A percentile compares a stretch with the other conserved stretches of the same genome.
Conservation (phyloP, 305 asterid species). For the Solanum chacoense region DNA sequence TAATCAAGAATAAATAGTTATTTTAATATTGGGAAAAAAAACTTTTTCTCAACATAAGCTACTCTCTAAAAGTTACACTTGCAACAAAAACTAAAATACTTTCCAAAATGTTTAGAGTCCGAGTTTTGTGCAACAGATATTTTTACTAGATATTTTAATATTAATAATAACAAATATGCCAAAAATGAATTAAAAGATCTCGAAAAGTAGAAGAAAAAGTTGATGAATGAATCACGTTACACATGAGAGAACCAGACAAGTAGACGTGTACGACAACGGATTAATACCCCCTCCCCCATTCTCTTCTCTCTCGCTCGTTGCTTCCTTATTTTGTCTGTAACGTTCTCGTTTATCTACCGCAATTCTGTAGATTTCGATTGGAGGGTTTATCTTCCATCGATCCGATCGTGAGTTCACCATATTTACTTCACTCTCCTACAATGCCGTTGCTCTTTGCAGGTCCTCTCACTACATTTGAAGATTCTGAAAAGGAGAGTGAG, state of each 20-base stretch:
- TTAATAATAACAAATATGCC: not conserved
- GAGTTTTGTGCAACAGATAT: not conserved
- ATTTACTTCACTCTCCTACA: not conserved
- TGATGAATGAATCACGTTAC: not conserved
- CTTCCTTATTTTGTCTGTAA: not conserved
- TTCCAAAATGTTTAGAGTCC: not conserved
- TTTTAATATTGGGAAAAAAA: not conserved
- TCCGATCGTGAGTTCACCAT: not conserved
- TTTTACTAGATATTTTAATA: not conserved
- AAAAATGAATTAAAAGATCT: not conserved
- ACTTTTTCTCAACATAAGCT: not conserved
- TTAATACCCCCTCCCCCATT: not conserved
- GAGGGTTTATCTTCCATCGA: not conserved
- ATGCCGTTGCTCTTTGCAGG: not conserved
- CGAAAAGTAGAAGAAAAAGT: not conserved
- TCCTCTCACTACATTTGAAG: not conserved
- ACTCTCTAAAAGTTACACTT: not conserved
- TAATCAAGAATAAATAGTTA: not conserved
- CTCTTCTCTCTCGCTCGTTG: not conserved
- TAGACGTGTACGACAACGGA: not conserved
- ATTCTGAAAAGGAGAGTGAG: not conserved
- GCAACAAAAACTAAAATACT: not conserved
- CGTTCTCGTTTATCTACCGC: not conserved
- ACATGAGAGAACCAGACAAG: not conserved
- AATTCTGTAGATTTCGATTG: not conserved